A percentile compares a stretch with the other conserved stretches of the same genome.
phyloP scores from a whole-genome alignment of 331 rosid species.

The Malus hybrid region DNA sequence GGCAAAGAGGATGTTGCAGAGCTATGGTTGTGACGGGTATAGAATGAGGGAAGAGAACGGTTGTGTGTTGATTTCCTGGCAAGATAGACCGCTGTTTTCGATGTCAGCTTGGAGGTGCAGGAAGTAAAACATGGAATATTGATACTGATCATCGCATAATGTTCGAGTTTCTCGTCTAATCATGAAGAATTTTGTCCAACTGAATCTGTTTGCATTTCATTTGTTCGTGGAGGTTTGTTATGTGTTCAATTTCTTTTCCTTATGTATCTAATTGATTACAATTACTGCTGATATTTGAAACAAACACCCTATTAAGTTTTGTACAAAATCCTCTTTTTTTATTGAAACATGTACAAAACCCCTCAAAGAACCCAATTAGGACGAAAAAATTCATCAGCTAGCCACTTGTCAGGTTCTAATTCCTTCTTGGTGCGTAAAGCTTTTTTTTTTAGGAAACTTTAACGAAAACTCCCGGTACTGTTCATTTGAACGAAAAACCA shows the following conservation, averaged over 20 bases:
- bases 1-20: constrained; percentile 56
- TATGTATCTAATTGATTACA: not conserved
- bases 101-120: constrained; percentile 82
- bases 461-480: too few relatives aligned
- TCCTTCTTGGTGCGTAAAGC: too few relatives aligned
- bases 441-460: too few relatives aligned
- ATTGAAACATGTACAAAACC: too few relatives aligned
- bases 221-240: not conserved
- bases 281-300: too few relatives aligned
- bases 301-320: too few relatives aligned
- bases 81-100: constrained; percentile 67
- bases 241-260: not conserved
- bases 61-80: constrained; percentile 62
- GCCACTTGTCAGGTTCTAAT: too few relatives aligned
- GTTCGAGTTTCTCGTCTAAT: not conserved
- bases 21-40: constrained; percentile 78
- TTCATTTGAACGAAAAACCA: too few relatives aligned
- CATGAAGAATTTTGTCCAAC: constrained; percentile 22
- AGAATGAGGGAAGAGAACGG: constrained; percentile 76
- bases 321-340: too few relatives aligned
- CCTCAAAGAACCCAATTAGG: too few relatives aligned
- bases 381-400: too few relatives aligned
- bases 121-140: constrained; percentile 36
- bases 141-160: not conserved
- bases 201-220: not conserved